Conservation (phyloP, 2,329 filamentous ascomycete species). For the Chaetomiaceae sp. region DNA sequence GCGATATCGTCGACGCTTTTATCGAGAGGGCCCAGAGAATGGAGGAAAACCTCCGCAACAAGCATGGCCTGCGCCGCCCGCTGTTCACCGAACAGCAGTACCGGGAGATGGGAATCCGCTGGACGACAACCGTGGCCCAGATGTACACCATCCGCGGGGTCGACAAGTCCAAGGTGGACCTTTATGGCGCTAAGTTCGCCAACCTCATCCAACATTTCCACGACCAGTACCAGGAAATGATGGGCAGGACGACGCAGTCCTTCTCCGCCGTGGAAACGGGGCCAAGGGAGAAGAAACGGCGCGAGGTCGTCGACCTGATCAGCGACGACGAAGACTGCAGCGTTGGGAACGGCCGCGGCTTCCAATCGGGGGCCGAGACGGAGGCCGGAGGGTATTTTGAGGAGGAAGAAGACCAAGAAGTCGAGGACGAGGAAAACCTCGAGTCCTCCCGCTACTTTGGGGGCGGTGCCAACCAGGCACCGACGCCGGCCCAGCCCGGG, state of each 20-base stretch:
- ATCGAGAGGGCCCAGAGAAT: slow-evolving; percentile 55
- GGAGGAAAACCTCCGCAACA: slow-evolving; percentile 58
- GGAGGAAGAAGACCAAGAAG: slow-evolving; percentile 7
- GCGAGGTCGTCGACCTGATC: slow-evolving; percentile 52
- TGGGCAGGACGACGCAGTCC: slow-evolving; percentile 30
- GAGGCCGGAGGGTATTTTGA: neutral
- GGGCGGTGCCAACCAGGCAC: neutral
- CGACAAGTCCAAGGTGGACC: slow-evolving; percentile 54
- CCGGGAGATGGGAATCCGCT: slow-evolving; percentile 66
- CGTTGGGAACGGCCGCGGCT: no score
- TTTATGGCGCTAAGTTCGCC: slow-evolving; percentile 58
- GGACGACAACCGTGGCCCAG: slow-evolving; percentile 56
- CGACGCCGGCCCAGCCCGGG: neutral
- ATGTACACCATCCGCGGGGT: slow-evolving; percentile 63
- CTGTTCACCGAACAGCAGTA: slow-evolving; percentile 67
- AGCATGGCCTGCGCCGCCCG: slow-evolving; percentile 50
- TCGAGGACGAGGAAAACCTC: slow-evolving; percentile 30
- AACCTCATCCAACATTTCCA: slow-evolving; percentile 50
- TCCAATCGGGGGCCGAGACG: neutral
- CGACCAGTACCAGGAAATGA: slow-evolving; percentile 46
- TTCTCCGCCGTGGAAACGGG: slow-evolving; percentile 14
- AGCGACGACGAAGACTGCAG: slow-evolving; percentile 29
- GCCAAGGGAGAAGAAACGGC: slow-evolving; percentile 21
- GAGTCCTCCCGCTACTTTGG: slow-evolving; percentile 47
- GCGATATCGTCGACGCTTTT: slow-evolving; percentile 60